These are phyloP conservation scores for Xerocomus brunneocitrinus DNA, from an alignment of 768 basidiomycete genomes.

Conservation along the genomic window DNA sequence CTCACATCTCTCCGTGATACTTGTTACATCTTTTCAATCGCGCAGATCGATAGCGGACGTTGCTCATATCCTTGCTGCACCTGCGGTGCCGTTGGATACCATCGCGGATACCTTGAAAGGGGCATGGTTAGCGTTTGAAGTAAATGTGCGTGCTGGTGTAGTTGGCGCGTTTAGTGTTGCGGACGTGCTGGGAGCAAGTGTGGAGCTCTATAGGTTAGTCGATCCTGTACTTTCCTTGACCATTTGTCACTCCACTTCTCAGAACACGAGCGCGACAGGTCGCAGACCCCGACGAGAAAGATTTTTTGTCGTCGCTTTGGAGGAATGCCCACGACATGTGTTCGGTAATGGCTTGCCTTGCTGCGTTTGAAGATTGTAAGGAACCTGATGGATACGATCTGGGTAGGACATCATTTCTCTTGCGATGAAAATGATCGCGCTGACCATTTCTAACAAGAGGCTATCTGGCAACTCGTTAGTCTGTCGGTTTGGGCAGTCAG, in stretches of 20 bases:
- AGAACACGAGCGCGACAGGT: slow-evolving; percentile 33
- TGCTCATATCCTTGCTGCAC: slow-evolving; percentile 47
- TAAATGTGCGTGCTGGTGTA: slow-evolving; percentile 34
- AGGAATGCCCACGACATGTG: slow-evolving; percentile 62
- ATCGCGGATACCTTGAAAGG: slow-evolving; percentile 45
- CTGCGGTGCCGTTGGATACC: slow-evolving; percentile 38
- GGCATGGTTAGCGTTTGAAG: slow-evolving; percentile 44
- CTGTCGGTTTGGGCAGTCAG: slow-evolving; percentile 57
- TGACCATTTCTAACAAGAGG: slow-evolving; percentile 39
- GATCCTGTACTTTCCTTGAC: not conserved
- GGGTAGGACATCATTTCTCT: slow-evolving; percentile 34
- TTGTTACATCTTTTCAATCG: slow-evolving; percentile 44
- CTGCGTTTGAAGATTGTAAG: slow-evolving; percentile 63
- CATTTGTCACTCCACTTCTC: slow-evolving; percentile 5
- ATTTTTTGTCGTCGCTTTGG: slow-evolving; percentile 46
- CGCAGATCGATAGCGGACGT: slow-evolving; percentile 56
- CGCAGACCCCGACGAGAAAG: slow-evolving; percentile 34
- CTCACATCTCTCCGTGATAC: slow-evolving; percentile 18
- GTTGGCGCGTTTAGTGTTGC: slow-evolving; percentile 35
- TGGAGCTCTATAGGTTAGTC: slow-evolving; percentile 35
- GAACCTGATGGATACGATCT: slow-evolving; percentile 61
- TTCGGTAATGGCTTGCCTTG: slow-evolving; percentile 54
- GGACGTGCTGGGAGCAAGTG: slow-evolving; percentile 49
- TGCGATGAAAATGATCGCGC: not conserved
- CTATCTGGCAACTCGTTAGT: slow-evolving; percentile 68